These are phyloP conservation scores for Salix brachista DNA, from an alignment of 345 rosid genomes.

Conservation along the genomic window DNA sequence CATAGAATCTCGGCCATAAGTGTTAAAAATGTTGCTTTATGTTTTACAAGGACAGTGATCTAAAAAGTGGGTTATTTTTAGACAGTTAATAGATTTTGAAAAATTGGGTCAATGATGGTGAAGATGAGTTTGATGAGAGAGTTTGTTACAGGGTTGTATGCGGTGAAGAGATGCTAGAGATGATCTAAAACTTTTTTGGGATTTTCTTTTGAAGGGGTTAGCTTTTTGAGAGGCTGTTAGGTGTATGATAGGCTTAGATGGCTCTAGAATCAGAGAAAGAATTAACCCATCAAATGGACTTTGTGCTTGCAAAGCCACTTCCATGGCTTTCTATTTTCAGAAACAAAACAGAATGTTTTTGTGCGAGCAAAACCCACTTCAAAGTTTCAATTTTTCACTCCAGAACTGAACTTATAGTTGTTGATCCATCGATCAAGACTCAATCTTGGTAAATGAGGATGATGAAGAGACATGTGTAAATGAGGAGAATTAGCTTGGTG, in stretches of 20 bases:
- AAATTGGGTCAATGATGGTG: neutral
- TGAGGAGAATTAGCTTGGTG: too few relatives aligned
- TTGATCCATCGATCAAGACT: conserved; percentile 6
- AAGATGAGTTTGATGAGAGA: neutral
- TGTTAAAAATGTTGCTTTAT: neutral
- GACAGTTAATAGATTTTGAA: neutral
- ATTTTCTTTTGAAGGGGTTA: neutral
- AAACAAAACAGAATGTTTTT: conserved; percentile 9
- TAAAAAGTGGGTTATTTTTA: neutral
- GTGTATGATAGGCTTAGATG: neutral
- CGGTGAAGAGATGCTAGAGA: neutral
- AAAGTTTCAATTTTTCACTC: neutral
- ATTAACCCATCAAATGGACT: conserved; percentile 28
- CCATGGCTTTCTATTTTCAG: conserved; percentile 44
- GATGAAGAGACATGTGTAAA: too few relatives aligned
- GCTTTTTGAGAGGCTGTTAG: neutral
- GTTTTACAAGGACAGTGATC: neutral
- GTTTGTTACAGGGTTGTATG: neutral
- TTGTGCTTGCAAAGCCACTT: conserved; percentile 55
- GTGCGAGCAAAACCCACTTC: neutral
- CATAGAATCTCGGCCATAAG: conserved; percentile 25
- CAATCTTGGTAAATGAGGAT: too few relatives aligned
- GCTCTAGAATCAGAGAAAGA: neutral
- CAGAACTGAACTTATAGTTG: neutral
- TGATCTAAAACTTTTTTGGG: neutral